These are phyloP conservation scores for Thuja plicata DNA, from an alignment of 83 land plant species.

Conservation along the genomic window DNA sequence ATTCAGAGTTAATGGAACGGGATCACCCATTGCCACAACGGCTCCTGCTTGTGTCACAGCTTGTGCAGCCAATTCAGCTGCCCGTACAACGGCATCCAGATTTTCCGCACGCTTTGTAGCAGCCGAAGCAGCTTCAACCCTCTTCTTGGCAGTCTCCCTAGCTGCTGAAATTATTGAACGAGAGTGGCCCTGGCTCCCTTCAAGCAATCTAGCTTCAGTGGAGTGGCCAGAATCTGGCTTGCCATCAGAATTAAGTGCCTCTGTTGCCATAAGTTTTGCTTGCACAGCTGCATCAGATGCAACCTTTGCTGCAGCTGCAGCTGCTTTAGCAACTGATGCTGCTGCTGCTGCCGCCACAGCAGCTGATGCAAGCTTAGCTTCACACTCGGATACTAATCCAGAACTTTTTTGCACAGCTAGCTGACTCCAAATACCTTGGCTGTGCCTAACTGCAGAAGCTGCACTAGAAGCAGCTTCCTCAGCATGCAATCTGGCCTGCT, in stretches of 20 bases:
- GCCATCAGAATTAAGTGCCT: slow-evolving; percentile 38
- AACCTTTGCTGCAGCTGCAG: slow-evolving; percentile 88
- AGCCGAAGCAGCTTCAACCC: slow-evolving; percentile 72
- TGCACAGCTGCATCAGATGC: slow-evolving; percentile 83
- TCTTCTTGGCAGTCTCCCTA: slow-evolving; percentile 53
- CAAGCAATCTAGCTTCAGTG: slow-evolving; percentile 18
- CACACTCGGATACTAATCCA: slow-evolving; percentile 49
- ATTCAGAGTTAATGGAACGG: slow-evolving; percentile 43
- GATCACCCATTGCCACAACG: slow-evolving; percentile 82
- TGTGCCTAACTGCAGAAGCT: slow-evolving; percentile 60
- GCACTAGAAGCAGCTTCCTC: slow-evolving; percentile 73
- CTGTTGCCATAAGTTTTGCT: slow-evolving; percentile 76
- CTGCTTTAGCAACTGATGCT: slow-evolving; percentile 93
- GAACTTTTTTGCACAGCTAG: slow-evolving; percentile 46
- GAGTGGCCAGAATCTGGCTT: background rate
- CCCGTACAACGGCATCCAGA: slow-evolving; percentile 76
- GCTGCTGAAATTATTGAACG: slow-evolving; percentile 58
- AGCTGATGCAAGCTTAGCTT: slow-evolving; percentile 73
- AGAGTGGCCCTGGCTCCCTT: slow-evolving; percentile 26
- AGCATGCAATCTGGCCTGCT: slow-evolving; percentile 57
- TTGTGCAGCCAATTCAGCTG: slow-evolving; percentile 83
- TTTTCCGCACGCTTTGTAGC: slow-evolving; percentile 75
- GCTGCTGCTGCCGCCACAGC: slow-evolving; percentile 84
- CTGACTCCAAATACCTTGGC: slow-evolving; percentile 69
- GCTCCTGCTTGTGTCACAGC: slow-evolving; percentile 79